phyloP scores from a whole-genome alignment of 805 yeast genomes.

The Yarrowia osloensis region DNA sequence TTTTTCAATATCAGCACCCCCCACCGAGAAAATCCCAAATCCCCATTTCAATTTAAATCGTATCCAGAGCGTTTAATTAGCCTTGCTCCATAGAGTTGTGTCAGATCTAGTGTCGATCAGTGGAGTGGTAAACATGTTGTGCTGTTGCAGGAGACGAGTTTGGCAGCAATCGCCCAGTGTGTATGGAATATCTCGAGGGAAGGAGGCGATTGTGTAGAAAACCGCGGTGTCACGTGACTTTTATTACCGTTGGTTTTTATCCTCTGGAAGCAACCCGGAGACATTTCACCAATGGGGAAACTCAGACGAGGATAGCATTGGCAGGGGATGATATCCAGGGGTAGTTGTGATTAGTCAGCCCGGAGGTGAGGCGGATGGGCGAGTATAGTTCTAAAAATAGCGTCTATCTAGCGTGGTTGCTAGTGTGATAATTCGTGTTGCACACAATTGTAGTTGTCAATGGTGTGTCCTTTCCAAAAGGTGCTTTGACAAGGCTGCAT shows the following conservation, averaged over 20 bases:
- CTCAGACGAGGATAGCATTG: not conserved
- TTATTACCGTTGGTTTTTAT: no score
- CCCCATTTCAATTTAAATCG: no score
- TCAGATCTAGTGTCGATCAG: conserved; percentile 4
- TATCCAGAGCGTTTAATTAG: not conserved
- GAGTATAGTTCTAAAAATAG: no score
- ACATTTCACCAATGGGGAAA: conserved; percentile 14
- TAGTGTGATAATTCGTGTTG: no score
- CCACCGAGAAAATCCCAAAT: no score
- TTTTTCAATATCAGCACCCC: not conserved
- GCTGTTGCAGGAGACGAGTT: not conserved
- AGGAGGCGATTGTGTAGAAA: no score
- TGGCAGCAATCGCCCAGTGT: not conserved
- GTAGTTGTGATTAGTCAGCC: not conserved
- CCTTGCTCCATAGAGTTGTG: not conserved
- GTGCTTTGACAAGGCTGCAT: no score
- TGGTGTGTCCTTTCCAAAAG: no score
- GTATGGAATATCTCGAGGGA: no score
- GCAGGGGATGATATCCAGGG: not conserved
- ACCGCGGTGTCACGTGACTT: not conserved
- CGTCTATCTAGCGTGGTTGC: no score
- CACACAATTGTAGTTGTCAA: no score
- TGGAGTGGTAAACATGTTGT: not conserved
- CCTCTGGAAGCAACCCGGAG: not conserved
- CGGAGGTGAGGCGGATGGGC: no score